Evolutionary conservation across 2,329 filamentous ascomycete genomes (phyloP).

Genomic region (Xylaria sp.): DNA sequence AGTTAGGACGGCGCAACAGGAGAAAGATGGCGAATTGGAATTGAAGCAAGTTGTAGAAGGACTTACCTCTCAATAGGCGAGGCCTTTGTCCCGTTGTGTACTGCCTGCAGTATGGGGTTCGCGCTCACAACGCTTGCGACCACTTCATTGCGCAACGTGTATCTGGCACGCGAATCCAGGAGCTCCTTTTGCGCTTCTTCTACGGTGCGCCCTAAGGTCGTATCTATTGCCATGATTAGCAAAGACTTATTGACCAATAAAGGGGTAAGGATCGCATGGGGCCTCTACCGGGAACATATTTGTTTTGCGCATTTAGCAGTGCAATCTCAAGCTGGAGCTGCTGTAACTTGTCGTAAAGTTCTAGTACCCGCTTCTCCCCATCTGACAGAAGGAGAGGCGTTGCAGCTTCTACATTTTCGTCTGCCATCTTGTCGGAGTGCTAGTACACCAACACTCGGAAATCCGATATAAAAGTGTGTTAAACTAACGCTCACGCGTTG

Average conservation of each 20-base stretch:
- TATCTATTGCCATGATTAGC: slow-evolving; percentile 57
- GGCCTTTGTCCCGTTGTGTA: slow-evolving; percentile 73
- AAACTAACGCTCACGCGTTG: not conserved
- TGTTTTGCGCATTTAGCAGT: slow-evolving; percentile 65
- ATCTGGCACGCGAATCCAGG: slow-evolving; percentile 75
- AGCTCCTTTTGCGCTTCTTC: slow-evolving; percentile 71
- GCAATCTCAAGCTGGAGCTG: slow-evolving; percentile 78
- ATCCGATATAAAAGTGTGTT: not conserved
- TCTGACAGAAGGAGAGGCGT: slow-evolving; percentile 67
- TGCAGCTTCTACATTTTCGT: slow-evolving; percentile 47
- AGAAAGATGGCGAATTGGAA: not conserved
- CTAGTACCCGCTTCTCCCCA: slow-evolving; percentile 72
- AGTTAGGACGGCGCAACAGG: not conserved
- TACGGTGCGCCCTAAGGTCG: slow-evolving; percentile 45
- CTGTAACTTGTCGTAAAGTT: slow-evolving; percentile 76
- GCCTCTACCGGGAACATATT: slow-evolving; percentile 50
- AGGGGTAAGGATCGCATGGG: not conserved
- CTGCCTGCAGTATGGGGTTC: slow-evolving; percentile 80
- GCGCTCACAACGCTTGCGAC: slow-evolving; percentile 75
- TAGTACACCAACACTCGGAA: not conserved
- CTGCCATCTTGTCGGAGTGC: slow-evolving; percentile 34
- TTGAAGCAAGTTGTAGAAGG: not conserved
- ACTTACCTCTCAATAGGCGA: slow-evolving; percentile 74
- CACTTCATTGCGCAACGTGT: slow-evolving; percentile 75
- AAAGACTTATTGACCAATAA: not conserved